These are phyloP conservation scores for Nematocida sp. DNA, from an alignment of 371 early-diverging fungal genomes.

Conservation along the genomic window DNA sequence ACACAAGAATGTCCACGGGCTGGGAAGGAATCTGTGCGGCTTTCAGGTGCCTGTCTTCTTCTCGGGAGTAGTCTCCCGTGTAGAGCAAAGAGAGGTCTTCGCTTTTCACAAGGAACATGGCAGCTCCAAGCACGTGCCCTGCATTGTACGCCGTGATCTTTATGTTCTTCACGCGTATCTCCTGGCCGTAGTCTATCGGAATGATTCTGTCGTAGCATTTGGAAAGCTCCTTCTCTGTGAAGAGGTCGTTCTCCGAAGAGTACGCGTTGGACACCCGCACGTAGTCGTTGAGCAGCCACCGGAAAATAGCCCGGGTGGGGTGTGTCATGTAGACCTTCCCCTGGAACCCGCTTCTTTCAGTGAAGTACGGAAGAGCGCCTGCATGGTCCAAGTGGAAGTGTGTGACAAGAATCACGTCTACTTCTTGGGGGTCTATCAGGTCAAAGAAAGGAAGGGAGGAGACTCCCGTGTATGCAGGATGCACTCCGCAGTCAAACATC, in stretches of 20 bases:
- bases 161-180: conserved; percentile 85
- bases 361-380: conserved; percentile 93
- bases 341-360: conserved; percentile 88
- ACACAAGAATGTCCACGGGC: conserved; percentile 83
- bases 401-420: conserved; percentile 86
- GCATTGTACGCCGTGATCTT: conserved; percentile 92
- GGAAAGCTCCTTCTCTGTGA: conserved; percentile 82
- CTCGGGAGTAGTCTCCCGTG: conserved; percentile 97
- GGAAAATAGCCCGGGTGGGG: conserved; percentile 95
- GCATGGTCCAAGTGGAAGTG: conserved; percentile 99
- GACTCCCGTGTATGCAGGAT: conserved; percentile 91
- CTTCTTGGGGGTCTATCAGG: conserved; percentile 79
- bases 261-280: conserved; percentile 68
- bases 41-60: conserved; percentile 98
- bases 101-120: conserved; percentile 96
- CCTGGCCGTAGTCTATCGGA: conserved; percentile 90
- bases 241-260: conserved; percentile 79
- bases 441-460: conserved; percentile 94
- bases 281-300: conserved; percentile 93
- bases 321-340: conserved; percentile 99
- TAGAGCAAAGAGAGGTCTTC: conserved; percentile 89
- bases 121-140: conserved; percentile 98
- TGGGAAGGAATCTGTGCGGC: conserved; percentile 82
- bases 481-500: conserved; percentile 93
- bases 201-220: conserved; percentile 85